These are phyloP conservation scores for Erigeron philadelphicus DNA, from an alignment of 140 eudicot species.

Conservation along the genomic window DNA sequence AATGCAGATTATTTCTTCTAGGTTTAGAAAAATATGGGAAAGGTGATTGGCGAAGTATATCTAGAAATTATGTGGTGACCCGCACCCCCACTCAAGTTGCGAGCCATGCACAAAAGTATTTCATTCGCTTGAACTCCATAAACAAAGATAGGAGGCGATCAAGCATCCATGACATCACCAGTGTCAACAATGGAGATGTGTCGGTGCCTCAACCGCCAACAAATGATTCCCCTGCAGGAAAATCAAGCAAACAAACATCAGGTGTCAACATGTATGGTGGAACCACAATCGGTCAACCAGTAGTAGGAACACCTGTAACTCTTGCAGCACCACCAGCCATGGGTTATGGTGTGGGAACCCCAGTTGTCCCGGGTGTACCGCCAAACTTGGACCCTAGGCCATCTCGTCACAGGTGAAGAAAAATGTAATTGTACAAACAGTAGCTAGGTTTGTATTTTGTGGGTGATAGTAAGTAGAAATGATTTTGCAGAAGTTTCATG, in stretches of 20 bases:
- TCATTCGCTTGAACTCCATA: conserved; percentile 65
- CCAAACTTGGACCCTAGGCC: conserved; percentile 24
- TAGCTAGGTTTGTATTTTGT: conserved; percentile 26
- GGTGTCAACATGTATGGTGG: conserved; percentile 43
- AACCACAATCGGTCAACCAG: conserved; percentile 61
- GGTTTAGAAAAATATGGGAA: conserved; percentile 67
- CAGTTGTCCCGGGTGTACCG: conserved; percentile 28
- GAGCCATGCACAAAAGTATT: conserved; percentile 68
- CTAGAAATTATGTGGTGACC: conserved; percentile 62
- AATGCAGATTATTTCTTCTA: conserved; percentile 44
- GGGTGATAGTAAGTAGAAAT: conserved; percentile 32
- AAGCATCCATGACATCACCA: conserved; percentile 72
- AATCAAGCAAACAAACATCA: conserved; percentile 34
- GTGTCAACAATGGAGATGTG: conserved; percentile 48
- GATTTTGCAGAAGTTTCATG: conserved; percentile 20
- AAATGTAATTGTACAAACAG: conserved; percentile 25
- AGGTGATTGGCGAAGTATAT: conserved; percentile 78
- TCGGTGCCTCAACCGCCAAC: conserved; percentile 48
- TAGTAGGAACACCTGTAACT: conserved; percentile 49
- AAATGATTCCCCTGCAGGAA: conserved; percentile 34
- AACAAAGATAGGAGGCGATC: conserved; percentile 72
- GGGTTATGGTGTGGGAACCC: conserved; percentile 33
- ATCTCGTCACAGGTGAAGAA: conserved; percentile 29
- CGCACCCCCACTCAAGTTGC: conserved; percentile 71
- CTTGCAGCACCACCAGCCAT: conserved; percentile 32